Conservation (phyloP, 208 protist species). For the Angomonas ambiguus region DNA sequence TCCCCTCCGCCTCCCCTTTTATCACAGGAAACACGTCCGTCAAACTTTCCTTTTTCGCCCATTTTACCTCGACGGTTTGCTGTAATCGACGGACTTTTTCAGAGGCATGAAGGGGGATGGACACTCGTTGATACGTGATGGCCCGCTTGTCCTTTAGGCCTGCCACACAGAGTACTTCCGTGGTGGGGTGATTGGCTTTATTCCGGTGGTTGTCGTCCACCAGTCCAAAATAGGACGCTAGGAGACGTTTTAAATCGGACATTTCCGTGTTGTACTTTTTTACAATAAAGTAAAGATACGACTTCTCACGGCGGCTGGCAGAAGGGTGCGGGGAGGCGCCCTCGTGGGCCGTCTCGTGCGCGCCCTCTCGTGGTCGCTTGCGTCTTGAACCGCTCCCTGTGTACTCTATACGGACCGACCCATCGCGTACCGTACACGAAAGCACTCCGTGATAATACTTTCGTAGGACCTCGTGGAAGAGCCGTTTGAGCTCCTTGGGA, state of each 20-base stretch:
- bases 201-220: constrained; percentile 12
- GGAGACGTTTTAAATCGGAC: constrained; percentile 44
- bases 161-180: constrained; percentile 56
- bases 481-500: constrained; percentile 48
- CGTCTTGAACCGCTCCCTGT: not conserved
- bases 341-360: not conserved
- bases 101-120: constrained; percentile 28
- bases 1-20: not conserved
- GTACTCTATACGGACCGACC: too few species aligned
- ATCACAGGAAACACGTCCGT: too few species aligned
- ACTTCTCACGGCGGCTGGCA: not conserved
- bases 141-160: constrained; percentile 93
- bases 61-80: too few species aligned
- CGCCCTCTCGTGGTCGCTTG: not conserved
- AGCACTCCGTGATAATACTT: constrained; percentile 69
- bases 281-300: constrained; percentile 48
- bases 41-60: too few species aligned
- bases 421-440: too few species aligned
- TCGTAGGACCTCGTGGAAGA: constrained; percentile 62
- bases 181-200: not conserved
- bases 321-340: too few species aligned
- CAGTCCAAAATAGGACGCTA: constrained; percentile 49
- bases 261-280: constrained; percentile 87
- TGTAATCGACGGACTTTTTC: not conserved
- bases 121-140: constrained; percentile 83